Evolutionary conservation across 208 protist genomes (phyloP).

Genomic region (Leishmania major): DNA sequence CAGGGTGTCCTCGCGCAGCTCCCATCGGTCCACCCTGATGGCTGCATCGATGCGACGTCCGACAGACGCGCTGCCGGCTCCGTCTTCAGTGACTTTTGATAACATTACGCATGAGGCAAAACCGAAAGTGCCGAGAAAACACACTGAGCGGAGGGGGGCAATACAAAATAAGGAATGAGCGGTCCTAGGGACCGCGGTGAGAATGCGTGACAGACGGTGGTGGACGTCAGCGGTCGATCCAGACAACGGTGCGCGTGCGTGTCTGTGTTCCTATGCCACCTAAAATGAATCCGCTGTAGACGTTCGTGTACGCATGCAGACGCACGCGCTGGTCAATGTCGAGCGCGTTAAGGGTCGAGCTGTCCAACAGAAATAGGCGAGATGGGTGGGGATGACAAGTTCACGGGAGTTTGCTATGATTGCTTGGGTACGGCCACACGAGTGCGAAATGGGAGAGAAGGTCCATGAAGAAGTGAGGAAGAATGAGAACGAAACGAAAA

Average conservation of each 20-base stretch:
- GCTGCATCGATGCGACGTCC: slow-evolving; percentile 14
- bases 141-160: not conserved
- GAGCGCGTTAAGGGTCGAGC: not conserved
- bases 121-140: slow-evolving; percentile 8
- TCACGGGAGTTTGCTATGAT: not conserved
- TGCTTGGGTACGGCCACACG: not conserved
- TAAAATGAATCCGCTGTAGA: not conserved
- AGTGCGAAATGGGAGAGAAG: not conserved
- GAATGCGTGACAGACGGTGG: not conserved
- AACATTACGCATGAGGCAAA: slow-evolving; percentile 17
- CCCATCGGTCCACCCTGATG: slow-evolving; percentile 57
- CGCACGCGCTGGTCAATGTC: not conserved
- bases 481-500: not conserved
- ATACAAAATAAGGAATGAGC: not conserved
- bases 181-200: not conserved
- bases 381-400: not conserved
- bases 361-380: not conserved
- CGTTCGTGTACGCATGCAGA: not conserved
- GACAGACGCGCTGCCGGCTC: slow-evolving; percentile 10
- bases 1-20: slow-evolving; percentile 61
- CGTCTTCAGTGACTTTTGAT: slow-evolving; percentile 10
- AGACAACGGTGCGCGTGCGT: not conserved
- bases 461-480: not conserved
- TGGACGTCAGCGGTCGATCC: not conserved
- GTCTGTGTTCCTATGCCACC: not conserved